phyloP scores from a whole-genome alignment of 1,284 basidiomycete species.

The Marasmius sp. region DNA sequence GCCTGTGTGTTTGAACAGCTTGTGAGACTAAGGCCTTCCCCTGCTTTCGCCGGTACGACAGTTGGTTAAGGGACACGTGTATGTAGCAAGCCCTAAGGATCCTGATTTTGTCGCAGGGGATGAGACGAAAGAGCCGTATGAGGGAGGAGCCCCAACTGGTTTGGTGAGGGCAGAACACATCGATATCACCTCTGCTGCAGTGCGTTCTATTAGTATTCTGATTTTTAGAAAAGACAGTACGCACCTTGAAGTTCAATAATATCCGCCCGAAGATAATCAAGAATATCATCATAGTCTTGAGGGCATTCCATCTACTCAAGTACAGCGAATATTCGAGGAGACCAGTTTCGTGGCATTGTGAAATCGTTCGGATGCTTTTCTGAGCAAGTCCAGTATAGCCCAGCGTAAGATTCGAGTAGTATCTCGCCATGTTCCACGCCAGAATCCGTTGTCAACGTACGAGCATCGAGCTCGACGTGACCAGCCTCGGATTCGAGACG shows the following conservation, averaged over 20 bases:
- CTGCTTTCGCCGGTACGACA: slow-evolving; percentile 74
- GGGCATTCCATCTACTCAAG: slow-evolving; percentile 82
- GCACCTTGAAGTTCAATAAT: slow-evolving; percentile 91
- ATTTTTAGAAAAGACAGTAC: slow-evolving; percentile 10
- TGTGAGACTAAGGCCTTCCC: slow-evolving; percentile 81
- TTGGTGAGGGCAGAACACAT: too few relatives aligned
- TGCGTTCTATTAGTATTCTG: slow-evolving; percentile 9
- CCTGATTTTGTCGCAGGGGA: slow-evolving; percentile 74
- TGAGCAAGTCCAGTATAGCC: too few relatives aligned
- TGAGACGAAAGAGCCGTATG: slow-evolving; percentile 86
- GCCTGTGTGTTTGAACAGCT: slow-evolving; percentile 25
- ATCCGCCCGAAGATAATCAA: slow-evolving; percentile 80
- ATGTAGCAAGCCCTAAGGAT: slow-evolving; percentile 92
- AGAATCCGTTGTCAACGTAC: too few relatives aligned
- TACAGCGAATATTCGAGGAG: too few relatives aligned
- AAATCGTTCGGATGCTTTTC: too few relatives aligned
- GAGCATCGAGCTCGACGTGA: too few relatives aligned
- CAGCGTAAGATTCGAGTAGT: too few relatives aligned
- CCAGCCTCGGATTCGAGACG: too few relatives aligned
- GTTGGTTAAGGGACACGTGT: slow-evolving; percentile 59
- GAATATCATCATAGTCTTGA: slow-evolving; percentile 74
- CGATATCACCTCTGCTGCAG: slow-evolving; percentile 80
- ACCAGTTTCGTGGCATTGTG: too few relatives aligned
- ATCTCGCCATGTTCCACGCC: too few relatives aligned
- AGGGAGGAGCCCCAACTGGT: slow-evolving; percentile 68